These are phyloP conservation scores for Penicillium nordicum DNA, from an alignment of 2,329 filamentous ascomycete species.

Conservation along the genomic window DNA sequence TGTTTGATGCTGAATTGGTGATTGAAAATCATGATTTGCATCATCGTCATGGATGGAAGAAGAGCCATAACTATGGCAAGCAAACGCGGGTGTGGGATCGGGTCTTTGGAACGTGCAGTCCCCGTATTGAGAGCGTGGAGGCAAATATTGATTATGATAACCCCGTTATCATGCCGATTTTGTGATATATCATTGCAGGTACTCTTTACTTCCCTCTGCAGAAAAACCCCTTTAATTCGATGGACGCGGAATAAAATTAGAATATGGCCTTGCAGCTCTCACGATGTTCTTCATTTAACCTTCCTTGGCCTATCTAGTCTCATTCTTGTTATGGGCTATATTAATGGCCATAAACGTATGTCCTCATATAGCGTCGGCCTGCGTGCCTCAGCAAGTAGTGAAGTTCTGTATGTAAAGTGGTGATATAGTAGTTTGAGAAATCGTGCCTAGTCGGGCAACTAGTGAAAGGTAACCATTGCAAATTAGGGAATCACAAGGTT, in stretches of 20 bases:
- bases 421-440: too few species aligned
- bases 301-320: neutral
- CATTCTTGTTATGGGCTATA: neutral
- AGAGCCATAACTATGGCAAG: conserved; percentile 5
- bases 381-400: neutral
- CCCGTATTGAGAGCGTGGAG: neutral
- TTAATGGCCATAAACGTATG: neutral
- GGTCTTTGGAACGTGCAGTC: neutral
- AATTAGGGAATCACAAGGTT: too few species aligned
- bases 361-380: neutral
- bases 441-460: neutral
- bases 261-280: neutral
- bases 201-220: neutral
- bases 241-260: neutral
- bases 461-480: too few species aligned
- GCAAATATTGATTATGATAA: neutral
- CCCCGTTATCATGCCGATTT: neutral
- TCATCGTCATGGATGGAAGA: conserved; percentile 3
- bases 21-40: conserved; percentile 5
- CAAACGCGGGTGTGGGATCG: conserved; percentile 5
- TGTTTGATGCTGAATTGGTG: conserved; percentile 3
- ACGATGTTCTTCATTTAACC: neutral
- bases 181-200: neutral
- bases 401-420: neutral
- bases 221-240: neutral